Base-by-base conservation (phyloP, 306 rosid species). In the Corylus avellana region DNA sequence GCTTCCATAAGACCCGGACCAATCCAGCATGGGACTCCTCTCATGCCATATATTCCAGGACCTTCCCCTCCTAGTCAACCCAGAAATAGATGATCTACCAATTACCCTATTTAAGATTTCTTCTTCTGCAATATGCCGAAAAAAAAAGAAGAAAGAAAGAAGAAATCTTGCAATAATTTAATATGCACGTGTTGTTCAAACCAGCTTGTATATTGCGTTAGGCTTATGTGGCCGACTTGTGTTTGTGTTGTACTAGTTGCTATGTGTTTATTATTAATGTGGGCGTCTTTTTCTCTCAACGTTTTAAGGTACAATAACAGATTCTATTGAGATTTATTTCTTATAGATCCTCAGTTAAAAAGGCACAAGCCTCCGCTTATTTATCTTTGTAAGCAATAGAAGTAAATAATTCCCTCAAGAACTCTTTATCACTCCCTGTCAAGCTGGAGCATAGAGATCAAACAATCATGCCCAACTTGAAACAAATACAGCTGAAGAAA, bases 1-100 rank as follows among this genome's bases (percentile, higher is more conserved):
- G 78, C 87, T 16, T 73, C 87, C 16, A 1, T 87, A 12, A 80
- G 80, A 62, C 85, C 91, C 1, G 93, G 86, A 74, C 97, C 97
- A 13, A 91, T 91, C 44, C 88, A 94, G 84, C 97, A 94, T 54
- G 90, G 92, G 32, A n/a, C 90, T 46, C 97, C 97, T 63, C 42
- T 88, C 39, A 87, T 39, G 39, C 97, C 97, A 20, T 87, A 54
- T 79, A 85, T 94, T 53, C 98, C 98, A 47, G 88, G 78, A 77
- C 90, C 95, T 59, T 64, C 93, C 0, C 91, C 92, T 75, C 91
- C 90, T 13, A n/a, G 8, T 70, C 86, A 39, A 56, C 88, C 89
- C 44, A 67, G 9, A 22, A 76, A 75, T 32, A 85, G 79, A 58
- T 86, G 73, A 3, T 54, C 72, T 22, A 64, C 82, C 84, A 75